Evolutionary conservation across 345 rosid species (phyloP).

Genomic region (Odontarrhena argentea): DNA sequence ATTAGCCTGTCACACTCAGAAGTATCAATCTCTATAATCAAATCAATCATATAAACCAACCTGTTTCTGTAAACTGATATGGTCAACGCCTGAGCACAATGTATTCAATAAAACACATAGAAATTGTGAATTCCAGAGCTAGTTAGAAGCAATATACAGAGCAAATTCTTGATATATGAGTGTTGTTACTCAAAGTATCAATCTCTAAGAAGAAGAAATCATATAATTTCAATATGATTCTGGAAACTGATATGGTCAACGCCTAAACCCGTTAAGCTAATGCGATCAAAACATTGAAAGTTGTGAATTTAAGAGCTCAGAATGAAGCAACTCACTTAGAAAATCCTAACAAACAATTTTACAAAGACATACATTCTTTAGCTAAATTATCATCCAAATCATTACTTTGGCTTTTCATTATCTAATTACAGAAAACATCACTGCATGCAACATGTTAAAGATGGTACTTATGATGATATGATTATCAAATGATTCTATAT

Average conservation of each 20-base stretch:
- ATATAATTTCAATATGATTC: neutral
- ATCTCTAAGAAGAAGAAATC: conserved; percentile 3
- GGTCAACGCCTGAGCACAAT: conserved; percentile 11
- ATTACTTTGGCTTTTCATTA: conserved; percentile 8
- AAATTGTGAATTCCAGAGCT: conserved; percentile 3
- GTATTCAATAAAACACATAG: neutral
- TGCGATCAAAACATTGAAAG: neutral
- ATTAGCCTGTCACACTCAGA: neutral
- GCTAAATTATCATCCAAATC: conserved; percentile 5
- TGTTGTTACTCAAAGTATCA: conserved; percentile 5
- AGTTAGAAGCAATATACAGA: conserved; percentile 21
- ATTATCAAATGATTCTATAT: neutral
- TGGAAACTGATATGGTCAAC: conserved; percentile 21
- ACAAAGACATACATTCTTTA: neutral
- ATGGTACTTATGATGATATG: neutral
- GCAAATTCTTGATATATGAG: neutral
- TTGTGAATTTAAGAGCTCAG: conserved; percentile 2
- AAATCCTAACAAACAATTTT: neutral
- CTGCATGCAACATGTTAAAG: conserved; percentile 37
- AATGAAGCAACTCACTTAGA: conserved; percentile 5
- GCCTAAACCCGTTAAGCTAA: conserved; percentile 1
- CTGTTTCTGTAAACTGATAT: neutral
- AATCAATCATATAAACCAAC: neutral
- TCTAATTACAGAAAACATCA: conserved; percentile 24
- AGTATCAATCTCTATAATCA: conserved; percentile 21